phyloP scores from a whole-genome alignment of 441 rosid genomes.

The Corymbia calophylla region DNA sequence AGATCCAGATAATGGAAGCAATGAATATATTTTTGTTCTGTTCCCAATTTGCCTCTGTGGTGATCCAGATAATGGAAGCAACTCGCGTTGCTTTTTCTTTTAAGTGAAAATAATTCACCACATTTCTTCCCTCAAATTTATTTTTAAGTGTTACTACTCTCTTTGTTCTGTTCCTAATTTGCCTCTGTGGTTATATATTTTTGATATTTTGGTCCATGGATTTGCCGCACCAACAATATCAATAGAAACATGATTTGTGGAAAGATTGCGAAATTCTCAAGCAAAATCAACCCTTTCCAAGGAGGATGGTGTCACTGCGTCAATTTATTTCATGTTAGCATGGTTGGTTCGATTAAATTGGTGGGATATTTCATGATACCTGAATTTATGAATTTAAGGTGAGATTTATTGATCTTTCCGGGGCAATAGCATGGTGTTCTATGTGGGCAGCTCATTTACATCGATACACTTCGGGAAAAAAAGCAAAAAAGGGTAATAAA shows the following conservation, averaged over 20 bases:
- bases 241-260: too few relatives aligned
- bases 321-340: not conserved
- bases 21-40: too few relatives aligned
- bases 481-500: too few relatives aligned
- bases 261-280: not conserved
- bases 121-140: too few relatives aligned
- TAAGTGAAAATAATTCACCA: too few relatives aligned
- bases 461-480: too few relatives aligned
- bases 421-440: not conserved
- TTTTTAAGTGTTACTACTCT: not conserved
- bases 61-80: slow-evolving; percentile 41
- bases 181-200: too few relatives aligned
- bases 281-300: not conserved
- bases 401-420: not conserved
- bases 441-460: not conserved
- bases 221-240: not conserved
- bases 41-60: too few relatives aligned
- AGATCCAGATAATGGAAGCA: slow-evolving; percentile 41
- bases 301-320: not conserved
- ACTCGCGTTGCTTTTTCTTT: too few relatives aligned
- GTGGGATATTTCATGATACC: not conserved
- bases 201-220: not conserved
- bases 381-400: not conserved
- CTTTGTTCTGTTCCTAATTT: not conserved
- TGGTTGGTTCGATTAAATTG: not conserved